A percentile compares a stretch with the other conserved stretches of the same genome.
phyloP scores from a whole-genome alignment of 2,329 filamentous ascomycete genomes.

The Lecanicillium sp. region DNA sequence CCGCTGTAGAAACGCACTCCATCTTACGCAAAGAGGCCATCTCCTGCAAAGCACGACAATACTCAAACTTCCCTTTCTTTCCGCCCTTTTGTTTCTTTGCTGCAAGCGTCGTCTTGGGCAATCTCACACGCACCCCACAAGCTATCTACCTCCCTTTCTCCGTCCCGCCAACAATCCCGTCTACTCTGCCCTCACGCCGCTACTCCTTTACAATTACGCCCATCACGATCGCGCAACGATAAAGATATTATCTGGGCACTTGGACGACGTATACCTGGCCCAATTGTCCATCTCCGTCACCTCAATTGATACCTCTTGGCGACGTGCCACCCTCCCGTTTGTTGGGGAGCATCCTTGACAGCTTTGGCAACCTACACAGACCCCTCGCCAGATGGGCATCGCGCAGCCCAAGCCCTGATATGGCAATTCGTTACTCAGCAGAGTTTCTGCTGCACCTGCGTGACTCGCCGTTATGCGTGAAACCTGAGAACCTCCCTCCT shows the following conservation, averaged over 20 bases:
- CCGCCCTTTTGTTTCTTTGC: not conserved
- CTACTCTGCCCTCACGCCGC: not conserved
- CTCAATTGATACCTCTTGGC: not conserved
- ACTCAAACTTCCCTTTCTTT: not conserved
- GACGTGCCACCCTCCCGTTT: too few relatives aligned
- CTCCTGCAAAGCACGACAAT: not conserved
- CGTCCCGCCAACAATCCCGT: not conserved
- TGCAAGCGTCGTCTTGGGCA: not conserved
- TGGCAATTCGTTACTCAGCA: conserved; percentile 61
- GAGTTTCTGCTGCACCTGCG: conserved; percentile 69
- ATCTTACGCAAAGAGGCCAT: not conserved
- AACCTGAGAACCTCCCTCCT: conserved; percentile 70
- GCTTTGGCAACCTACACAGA: not conserved
- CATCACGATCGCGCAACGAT: not conserved
- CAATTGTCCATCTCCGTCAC: not conserved
- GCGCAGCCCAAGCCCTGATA: conserved; percentile 26
- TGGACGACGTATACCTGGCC: not conserved
- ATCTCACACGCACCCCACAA: conserved; percentile 2
- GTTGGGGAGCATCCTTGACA: too few relatives aligned
- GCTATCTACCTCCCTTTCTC: conserved; percentile 6
- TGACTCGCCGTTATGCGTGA: conserved; percentile 74
- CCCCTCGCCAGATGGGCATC: conserved; percentile 25
- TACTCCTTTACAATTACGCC: not conserved
- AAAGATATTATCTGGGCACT: not conserved
- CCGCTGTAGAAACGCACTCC: not conserved